Evolutionary conservation across 2,329 filamentous ascomycete species (phyloP).

Genomic region (Pestalotiopsis sp.): DNA sequence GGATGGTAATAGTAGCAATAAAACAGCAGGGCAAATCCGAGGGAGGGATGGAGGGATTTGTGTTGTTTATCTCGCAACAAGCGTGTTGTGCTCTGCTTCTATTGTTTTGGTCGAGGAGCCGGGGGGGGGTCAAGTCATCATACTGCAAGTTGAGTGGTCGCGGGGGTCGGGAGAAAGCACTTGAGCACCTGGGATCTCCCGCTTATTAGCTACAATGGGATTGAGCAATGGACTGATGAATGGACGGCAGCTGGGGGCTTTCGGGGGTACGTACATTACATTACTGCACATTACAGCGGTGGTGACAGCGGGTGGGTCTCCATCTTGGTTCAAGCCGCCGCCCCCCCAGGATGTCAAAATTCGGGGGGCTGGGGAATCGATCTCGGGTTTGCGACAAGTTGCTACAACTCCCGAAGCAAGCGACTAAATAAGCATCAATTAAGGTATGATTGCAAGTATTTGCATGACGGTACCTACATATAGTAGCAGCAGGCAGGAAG

Average conservation of each 20-base stretch:
- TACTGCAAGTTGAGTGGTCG: not conserved
- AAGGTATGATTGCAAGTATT: not conserved
- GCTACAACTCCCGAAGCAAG: not conserved
- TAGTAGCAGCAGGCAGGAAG: not conserved
- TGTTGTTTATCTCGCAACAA: not conserved
- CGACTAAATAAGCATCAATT: not conserved
- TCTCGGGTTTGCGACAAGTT: not conserved
- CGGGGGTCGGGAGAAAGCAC: not conserved
- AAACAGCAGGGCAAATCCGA: not conserved
- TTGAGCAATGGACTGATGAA: not conserved
- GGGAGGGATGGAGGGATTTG: not conserved
- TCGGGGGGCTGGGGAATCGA: conserved; percentile 16
- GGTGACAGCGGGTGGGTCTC: not conserved
- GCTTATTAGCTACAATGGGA: not conserved
- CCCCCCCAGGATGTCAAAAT: conserved; percentile 12
- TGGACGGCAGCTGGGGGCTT: not conserved
- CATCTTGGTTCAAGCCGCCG: not conserved
- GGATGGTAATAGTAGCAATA: not conserved
- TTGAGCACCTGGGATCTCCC: not conserved
- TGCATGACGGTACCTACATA: not conserved
- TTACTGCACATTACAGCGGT: not conserved
- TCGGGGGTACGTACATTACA: not conserved
- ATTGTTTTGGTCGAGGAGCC: not conserved
- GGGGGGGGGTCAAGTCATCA: not conserved
- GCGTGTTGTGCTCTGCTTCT: not conserved